A percentile compares a stretch with the other conserved stretches of the same genome.
Conservation (phyloP, 1,284 basidiomycete genomes). For the Boletus hoseneyae region DNA sequence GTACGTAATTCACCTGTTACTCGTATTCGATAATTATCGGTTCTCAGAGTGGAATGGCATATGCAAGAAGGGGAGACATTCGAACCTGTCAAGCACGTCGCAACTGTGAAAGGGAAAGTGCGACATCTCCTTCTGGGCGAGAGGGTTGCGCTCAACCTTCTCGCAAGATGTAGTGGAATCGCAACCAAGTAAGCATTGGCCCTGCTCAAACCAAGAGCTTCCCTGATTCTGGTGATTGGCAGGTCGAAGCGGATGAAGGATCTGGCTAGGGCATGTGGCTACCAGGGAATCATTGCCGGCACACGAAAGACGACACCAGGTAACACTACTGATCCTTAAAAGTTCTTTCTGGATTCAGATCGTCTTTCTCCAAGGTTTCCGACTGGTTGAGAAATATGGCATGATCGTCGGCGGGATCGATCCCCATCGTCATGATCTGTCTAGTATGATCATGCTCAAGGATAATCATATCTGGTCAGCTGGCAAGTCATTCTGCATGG, state of each 20-base stretch:
- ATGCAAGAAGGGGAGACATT: slow-evolving; percentile 80
- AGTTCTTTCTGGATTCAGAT: slow-evolving; percentile 1
- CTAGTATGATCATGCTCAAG: slow-evolving; percentile 99
- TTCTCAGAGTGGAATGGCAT: slow-evolving; percentile 87
- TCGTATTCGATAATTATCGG: not conserved
- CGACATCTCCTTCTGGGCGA: slow-evolving; percentile 92
- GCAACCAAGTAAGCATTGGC: slow-evolving; percentile 74
- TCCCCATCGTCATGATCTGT: slow-evolving; percentile 93
- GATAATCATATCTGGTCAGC: slow-evolving; percentile 99
- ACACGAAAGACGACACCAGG: slow-evolving; percentile 99
- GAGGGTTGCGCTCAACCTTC: slow-evolving; percentile 89
- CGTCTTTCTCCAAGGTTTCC: slow-evolving; percentile 59
- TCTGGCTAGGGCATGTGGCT: slow-evolving; percentile 78
- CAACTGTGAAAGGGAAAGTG: slow-evolving; percentile 88
- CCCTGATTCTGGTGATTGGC: slow-evolving; percentile 7
- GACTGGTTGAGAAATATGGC: slow-evolving; percentile 97
- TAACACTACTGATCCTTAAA: slow-evolving; percentile 25
- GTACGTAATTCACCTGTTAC: slow-evolving; percentile 47
- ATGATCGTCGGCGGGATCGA: slow-evolving; percentile 99
- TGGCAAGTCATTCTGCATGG: slow-evolving; percentile 44
- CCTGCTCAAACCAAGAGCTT: not conserved
- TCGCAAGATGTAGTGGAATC: slow-evolving; percentile 95
- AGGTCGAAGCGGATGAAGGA: slow-evolving; percentile 83
- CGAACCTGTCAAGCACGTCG: slow-evolving; percentile 82
- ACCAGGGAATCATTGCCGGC: slow-evolving; percentile 88